Conservation (phyloP, 192 early-diverging fungal genomes). For the Polychytrium aggregatum region DNA sequence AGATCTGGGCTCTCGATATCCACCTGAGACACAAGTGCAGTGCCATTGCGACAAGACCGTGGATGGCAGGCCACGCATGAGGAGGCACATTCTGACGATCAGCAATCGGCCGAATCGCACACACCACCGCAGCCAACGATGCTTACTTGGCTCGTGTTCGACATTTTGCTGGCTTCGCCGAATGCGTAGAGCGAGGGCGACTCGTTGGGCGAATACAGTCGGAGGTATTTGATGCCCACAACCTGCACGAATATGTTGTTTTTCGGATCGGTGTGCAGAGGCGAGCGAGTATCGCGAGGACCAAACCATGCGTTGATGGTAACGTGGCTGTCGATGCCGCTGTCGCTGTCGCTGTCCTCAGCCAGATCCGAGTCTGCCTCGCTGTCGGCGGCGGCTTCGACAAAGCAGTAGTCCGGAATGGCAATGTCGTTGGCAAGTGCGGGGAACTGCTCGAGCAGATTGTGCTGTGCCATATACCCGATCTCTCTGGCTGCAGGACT, state of each 20-base stretch:
- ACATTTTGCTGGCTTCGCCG: constrained; percentile 29
- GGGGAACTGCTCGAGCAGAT: constrained; percentile 69
- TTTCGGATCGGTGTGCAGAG: constrained; percentile 71
- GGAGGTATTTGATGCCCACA: constrained; percentile 68
- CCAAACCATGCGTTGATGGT: constrained; percentile 73
- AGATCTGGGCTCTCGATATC: constrained; percentile 57
- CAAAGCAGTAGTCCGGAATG: constrained; percentile 71
- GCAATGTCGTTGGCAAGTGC: constrained; percentile 52
- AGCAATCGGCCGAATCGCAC: no score
- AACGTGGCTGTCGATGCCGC: constrained; percentile 16
- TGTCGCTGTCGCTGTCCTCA: constrained; percentile 16
- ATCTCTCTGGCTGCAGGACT: no score
- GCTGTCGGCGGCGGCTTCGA: constrained; percentile 18
- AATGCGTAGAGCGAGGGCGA: constrained; percentile 52
- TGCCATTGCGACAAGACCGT: not conserved
- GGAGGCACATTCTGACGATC: no score
- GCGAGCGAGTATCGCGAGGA: constrained; percentile 67
- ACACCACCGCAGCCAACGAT: constrained; percentile 18
- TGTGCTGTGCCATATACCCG: constrained; percentile 79
- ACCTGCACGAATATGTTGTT: constrained; percentile 80
- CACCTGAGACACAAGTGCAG: no score
- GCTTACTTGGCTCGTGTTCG: constrained; percentile 56
- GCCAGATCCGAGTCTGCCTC: constrained; percentile 19
- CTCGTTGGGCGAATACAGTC: constrained; percentile 56
- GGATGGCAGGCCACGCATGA: no score